Percentiles rank a stretch among this genome's conserved stretches.
These are phyloP conservation scores for Penicillium bialowiezense DNA, from an alignment of 495 filamentous ascomycete species.

Conservation along the genomic window DNA sequence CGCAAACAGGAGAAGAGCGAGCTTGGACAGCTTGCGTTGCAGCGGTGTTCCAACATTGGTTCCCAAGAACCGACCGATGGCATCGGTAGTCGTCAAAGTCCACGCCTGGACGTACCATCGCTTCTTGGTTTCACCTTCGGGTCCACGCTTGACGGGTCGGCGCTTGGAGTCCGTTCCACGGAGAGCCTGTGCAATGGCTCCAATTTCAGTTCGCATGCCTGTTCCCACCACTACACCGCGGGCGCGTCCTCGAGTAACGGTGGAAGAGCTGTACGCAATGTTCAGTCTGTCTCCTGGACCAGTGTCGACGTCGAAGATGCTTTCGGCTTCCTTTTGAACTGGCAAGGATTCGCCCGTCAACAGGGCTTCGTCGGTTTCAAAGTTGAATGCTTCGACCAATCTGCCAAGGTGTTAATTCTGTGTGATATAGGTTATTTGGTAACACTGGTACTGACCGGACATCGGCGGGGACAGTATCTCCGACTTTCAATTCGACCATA, in stretches of 20 bases:
- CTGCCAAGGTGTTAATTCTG: conserved; percentile 17
- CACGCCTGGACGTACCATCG: conserved; percentile 69
- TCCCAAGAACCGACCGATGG: conserved; percentile 66
- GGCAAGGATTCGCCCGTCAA: conserved; percentile 78
- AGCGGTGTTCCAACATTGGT: conserved; percentile 69
- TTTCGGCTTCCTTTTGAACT: conserved; percentile 55
- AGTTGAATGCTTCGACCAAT: conserved; percentile 66
- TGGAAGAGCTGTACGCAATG: conserved; percentile 69
- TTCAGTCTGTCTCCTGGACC: conserved; percentile 69
- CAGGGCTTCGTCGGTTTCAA: conserved; percentile 71
- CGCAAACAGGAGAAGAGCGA: conserved; percentile 65
- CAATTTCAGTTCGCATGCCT: conserved; percentile 71
- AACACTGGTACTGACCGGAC: conserved; percentile 28
- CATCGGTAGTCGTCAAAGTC: conserved; percentile 62
- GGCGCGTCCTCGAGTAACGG: conserved; percentile 67
- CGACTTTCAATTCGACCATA: conserved; percentile 75
- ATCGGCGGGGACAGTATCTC: conserved; percentile 81
- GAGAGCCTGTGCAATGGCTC: conserved; percentile 64
- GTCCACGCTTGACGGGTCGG: conserved; percentile 55
- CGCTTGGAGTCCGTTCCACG: conserved; percentile 43
- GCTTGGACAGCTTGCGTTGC: conserved; percentile 65
- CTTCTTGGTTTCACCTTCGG: conserved; percentile 55
- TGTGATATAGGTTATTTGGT: not conserved
- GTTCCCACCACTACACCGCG: conserved; percentile 68
- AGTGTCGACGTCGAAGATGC: conserved; percentile 45